phyloP scores from a whole-genome alignment of 139 green algal genomes.

The Tetradesmus obliquus region DNA sequence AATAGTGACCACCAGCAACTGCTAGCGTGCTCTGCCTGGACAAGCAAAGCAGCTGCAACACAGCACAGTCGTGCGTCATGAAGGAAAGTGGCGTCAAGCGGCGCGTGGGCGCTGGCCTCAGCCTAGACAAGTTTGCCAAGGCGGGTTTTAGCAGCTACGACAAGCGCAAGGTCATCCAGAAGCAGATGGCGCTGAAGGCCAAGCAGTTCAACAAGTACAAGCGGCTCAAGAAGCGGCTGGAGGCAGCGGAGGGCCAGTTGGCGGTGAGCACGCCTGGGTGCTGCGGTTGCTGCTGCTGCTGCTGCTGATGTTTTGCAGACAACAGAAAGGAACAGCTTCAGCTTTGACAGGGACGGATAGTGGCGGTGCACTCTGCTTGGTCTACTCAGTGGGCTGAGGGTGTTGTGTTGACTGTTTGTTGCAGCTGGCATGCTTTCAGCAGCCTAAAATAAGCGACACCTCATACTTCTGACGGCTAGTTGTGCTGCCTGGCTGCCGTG shows the following conservation, averaged over 20 bases:
- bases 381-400: too few relatives aligned
- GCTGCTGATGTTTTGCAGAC: too few relatives aligned
- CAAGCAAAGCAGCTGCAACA: background rate
- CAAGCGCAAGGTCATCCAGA: slow-evolving; percentile 59
- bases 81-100: background rate
- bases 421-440: too few relatives aligned
- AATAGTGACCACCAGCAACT: background rate
- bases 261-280: background rate
- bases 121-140: slow-evolving; percentile 54
- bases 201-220: slow-evolving; percentile 64
- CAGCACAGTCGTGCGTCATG: background rate
- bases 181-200: slow-evolving; percentile 51
- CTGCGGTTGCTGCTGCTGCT: background rate
- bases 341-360: background rate
- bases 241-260: slow-evolving; percentile 38
- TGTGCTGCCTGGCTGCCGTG: too few relatives aligned
- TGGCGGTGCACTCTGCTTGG: too few relatives aligned
- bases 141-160: slow-evolving; percentile 63
- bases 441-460: too few relatives aligned
- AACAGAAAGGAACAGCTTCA: too few relatives aligned
- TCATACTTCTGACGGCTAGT: too few relatives aligned
- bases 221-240: slow-evolving; percentile 54
- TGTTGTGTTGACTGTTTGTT: too few relatives aligned
- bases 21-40: background rate
- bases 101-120: slow-evolving; percentile 35